These are phyloP conservation scores for Fraxinus pennsylvanica DNA, from an alignment of 257 asterid genomes.

Conservation along the genomic window DNA sequence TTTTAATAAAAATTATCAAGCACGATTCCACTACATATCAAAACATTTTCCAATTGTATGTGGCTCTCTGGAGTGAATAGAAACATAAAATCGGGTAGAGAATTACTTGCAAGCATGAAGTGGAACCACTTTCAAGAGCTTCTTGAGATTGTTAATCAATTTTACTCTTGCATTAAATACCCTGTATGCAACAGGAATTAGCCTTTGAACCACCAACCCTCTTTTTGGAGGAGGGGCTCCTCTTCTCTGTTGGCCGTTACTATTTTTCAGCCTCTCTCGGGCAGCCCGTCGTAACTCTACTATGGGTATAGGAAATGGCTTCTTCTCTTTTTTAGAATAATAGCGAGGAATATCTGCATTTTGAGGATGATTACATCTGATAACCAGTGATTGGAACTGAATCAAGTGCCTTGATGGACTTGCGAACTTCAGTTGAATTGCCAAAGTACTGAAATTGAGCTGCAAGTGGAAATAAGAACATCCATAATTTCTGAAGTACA, in stretches of 20 bases:
- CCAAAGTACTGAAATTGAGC: conserved; percentile 43
- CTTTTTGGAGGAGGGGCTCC: conserved; percentile 72
- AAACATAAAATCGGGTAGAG: conserved; percentile 26
- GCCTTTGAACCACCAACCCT: conserved; percentile 71
- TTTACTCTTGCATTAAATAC: conserved; percentile 70
- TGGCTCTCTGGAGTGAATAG: conserved; percentile 2
- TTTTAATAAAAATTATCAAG: neutral
- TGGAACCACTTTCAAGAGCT: conserved; percentile 82
- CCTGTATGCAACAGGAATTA: conserved; percentile 73
- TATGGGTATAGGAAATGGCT: conserved; percentile 91
- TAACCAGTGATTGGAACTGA: conserved; percentile 33
- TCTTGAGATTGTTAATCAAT: conserved; percentile 81
- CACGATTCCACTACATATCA: neutral
- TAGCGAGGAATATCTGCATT: conserved; percentile 92
- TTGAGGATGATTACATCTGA: conserved; percentile 68
- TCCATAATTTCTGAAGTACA: conserved; percentile 1
- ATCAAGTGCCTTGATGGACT: conserved; percentile 29
- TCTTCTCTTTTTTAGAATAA: conserved; percentile 80
- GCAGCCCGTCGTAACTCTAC: conserved; percentile 89
- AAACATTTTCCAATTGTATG: neutral
- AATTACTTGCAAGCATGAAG: conserved; percentile 88
- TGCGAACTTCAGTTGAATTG: conserved; percentile 37
- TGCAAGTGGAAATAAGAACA: conserved; percentile 31
- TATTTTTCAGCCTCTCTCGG: conserved; percentile 74
- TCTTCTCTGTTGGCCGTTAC: conserved; percentile 54